These are phyloP conservation scores for Limnanthes douglasii DNA, from an alignment of 345 rosid species.

Conservation along the genomic window DNA sequence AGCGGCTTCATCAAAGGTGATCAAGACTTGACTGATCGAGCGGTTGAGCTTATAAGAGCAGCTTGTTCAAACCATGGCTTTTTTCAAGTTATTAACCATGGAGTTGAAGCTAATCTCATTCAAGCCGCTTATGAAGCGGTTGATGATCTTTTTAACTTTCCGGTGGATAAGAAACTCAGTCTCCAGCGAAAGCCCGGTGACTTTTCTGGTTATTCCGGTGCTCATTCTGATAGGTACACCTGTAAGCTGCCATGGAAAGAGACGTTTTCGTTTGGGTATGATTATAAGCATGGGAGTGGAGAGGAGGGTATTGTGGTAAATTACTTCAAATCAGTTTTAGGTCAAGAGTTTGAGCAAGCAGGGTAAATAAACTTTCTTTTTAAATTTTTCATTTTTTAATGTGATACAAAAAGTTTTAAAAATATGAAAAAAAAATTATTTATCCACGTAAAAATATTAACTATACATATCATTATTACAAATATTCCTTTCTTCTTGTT, in stretches of 20 bases:
- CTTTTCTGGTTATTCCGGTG: constrained; percentile 27
- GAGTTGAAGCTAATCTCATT: constrained; percentile 24
- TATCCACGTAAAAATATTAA: not conserved
- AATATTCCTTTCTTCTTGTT: not conserved
- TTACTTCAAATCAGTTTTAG: constrained; percentile 18
- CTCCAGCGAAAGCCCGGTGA: constrained; percentile 13
- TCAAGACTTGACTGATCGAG: constrained; percentile 11
- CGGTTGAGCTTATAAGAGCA: constrained; percentile 14
- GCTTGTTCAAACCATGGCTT: constrained; percentile 51
- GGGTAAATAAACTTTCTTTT: constrained; percentile 16
- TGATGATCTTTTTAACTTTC: constrained; percentile 21
- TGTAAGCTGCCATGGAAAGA: constrained; percentile 64
- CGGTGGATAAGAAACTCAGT: constrained; percentile 13
- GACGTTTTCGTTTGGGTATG: constrained; percentile 25
- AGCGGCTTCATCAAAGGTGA: constrained; percentile 27
- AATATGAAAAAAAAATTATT: not conserved
- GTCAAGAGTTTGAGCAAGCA: constrained; percentile 16
- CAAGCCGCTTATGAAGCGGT: constrained; percentile 13
- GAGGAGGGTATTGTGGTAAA: constrained; percentile 12
- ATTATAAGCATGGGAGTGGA: too few species aligned
- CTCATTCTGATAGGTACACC: constrained; percentile 28
- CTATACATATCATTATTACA: not conserved
- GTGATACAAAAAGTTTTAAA: too few species aligned
- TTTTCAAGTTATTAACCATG: constrained; percentile 56
- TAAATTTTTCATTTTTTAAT: too few species aligned